A percentile compares a stretch with the other conserved stretches of the same genome.
Evolutionary conservation across 148 eudicot species (phyloP).

Genomic region (Spergularia bocconei): DNA sequence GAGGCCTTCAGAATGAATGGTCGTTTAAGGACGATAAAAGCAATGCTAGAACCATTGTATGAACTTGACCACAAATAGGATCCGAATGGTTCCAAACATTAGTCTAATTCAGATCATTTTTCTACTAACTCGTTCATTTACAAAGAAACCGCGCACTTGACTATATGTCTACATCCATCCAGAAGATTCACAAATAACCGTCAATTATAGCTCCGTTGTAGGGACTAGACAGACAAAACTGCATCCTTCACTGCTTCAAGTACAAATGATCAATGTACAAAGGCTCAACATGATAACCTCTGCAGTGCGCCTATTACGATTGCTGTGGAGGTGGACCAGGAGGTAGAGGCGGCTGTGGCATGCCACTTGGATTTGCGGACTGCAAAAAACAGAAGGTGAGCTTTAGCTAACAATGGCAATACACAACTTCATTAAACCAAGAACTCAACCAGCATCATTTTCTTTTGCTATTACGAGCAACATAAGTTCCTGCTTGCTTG

Average conservation of each 20-base stretch:
- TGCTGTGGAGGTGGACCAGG: constrained; percentile 94
- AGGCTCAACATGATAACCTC: not conserved
- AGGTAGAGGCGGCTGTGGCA: constrained; percentile 80
- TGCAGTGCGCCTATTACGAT: constrained; percentile 30
- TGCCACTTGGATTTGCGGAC: constrained; percentile 70
- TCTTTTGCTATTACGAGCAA: not conserved
- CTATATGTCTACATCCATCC: not conserved
- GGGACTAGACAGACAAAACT: not conserved
- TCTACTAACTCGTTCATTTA: not conserved
- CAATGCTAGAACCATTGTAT: not conserved
- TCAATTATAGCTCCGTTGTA: not conserved
- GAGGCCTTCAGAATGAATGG: not conserved
- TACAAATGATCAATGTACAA: not conserved
- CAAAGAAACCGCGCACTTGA: not conserved
- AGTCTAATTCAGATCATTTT: not conserved
- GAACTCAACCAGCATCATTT: not conserved
- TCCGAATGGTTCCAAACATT: not conserved
- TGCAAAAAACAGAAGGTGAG: constrained; percentile 24
- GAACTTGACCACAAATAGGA: not conserved
- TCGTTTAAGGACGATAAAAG: not conserved
- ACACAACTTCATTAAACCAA: not conserved
- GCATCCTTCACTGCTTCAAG: not conserved
- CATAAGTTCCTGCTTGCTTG: not conserved
- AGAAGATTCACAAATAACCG: not conserved
- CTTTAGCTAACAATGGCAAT: not conserved